Percentiles rank a stretch among this genome's conserved stretches.
Conservation (phyloP, 768 basidiomycete genomes). For the Podaxis sp. region DNA sequence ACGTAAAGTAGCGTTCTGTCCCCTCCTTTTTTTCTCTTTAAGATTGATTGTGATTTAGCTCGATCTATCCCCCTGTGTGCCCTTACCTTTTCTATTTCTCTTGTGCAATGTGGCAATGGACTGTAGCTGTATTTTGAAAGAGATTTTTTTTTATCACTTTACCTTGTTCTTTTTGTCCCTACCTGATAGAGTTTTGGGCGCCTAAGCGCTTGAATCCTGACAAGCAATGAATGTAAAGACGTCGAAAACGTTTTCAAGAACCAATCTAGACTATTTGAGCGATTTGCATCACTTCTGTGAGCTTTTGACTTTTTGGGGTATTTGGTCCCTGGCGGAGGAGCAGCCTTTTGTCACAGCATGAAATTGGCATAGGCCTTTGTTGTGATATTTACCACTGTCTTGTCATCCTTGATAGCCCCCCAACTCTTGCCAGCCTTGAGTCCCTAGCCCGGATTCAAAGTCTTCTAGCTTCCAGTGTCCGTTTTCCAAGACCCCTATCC, state of each 20-base stretch:
- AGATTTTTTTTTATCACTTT: conserved; percentile 4
- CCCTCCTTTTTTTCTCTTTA: conserved; percentile 2
- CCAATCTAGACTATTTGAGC: background rate
- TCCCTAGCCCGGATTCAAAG: background rate
- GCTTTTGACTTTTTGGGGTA: conserved; percentile 7
- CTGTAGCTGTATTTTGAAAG: conserved; percentile 16
- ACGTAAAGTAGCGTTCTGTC: conserved; percentile 12
- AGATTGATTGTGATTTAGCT: conserved; percentile 7
- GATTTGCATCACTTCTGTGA: background rate
- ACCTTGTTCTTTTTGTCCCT: background rate
- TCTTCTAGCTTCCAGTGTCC: background rate
- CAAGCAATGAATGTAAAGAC: background rate
- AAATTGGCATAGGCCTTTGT: background rate
- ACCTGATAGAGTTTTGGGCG: conserved; percentile 16
- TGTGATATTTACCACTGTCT: background rate
- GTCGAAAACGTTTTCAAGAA: background rate
- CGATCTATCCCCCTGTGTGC: background rate
- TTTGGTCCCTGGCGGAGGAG: conserved; percentile 4
- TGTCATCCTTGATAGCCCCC: background rate
- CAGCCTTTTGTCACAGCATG: background rate
- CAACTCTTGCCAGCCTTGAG: background rate
- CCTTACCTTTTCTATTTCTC: conserved; percentile 2
- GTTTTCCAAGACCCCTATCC: background rate
- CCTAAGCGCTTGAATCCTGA: conserved; percentile 6
- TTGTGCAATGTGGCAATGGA: conserved; percentile 15